Evolutionary conservation across 1,284 basidiomycete genomes (phyloP).

Genomic region (Austroboletus niveus): DNA sequence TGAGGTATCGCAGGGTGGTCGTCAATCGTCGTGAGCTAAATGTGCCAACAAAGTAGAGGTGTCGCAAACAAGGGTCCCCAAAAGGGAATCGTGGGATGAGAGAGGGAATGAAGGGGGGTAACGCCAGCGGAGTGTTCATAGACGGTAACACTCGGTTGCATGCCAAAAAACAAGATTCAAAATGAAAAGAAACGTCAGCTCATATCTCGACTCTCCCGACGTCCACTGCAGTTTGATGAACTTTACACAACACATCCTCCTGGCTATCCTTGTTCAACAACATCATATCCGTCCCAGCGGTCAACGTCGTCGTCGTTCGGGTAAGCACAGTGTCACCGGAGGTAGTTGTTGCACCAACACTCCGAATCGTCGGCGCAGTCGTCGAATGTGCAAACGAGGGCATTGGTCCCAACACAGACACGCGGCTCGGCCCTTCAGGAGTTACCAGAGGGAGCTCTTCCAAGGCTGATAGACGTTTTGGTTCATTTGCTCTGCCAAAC

Average conservation of each 20-base stretch:
- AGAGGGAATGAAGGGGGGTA: constrained; percentile 1
- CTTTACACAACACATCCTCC: constrained; percentile 8
- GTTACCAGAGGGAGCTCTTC: constrained; percentile 17
- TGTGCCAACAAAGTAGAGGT: not conserved
- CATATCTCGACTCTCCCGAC: constrained; percentile 18
- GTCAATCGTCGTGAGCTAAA: not conserved
- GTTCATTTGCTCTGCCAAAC: constrained; percentile 32
- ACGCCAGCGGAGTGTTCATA: constrained; percentile 4
- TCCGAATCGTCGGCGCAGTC: constrained; percentile 30
- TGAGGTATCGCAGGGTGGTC: constrained; percentile 13
- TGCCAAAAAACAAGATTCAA: not conserved
- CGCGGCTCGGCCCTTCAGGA: constrained; percentile 26
- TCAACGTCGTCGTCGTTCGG: constrained; percentile 23
- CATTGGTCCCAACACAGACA: constrained; percentile 35
- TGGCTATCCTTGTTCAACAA: constrained; percentile 8
- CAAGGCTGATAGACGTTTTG: constrained; percentile 21
- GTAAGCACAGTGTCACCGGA: constrained; percentile 33
- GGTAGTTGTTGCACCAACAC: constrained; percentile 31
- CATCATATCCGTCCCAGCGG: constrained; percentile 12
- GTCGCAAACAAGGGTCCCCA: constrained; percentile 12
- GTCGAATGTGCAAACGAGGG: constrained; percentile 30
- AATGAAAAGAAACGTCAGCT: not conserved
- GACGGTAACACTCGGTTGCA: not conserved
- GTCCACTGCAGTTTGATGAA: constrained; percentile 23
- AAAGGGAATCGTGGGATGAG: not conserved